phyloP scores from a whole-genome alignment of 305 asterid genomes.

The Solanum hybrid region DNA sequence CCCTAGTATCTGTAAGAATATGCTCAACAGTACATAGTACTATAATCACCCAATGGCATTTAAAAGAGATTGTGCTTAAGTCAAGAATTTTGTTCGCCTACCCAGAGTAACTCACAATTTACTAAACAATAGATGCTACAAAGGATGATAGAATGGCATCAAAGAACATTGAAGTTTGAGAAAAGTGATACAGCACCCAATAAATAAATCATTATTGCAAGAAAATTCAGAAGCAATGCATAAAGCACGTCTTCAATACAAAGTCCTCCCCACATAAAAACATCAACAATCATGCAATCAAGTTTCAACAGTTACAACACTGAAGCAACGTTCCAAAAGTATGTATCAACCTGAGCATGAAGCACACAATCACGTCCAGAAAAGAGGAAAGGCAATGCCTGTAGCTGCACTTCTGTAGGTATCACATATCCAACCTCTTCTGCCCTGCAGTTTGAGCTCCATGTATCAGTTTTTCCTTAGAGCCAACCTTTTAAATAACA shows the following conservation, averaged over 20 bases:
- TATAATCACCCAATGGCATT: neutral
- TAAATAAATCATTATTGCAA: neutral
- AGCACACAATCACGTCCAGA: conserved; percentile 78
- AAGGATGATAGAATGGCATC: neutral
- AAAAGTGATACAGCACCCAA: neutral
- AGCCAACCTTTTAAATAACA: neutral
- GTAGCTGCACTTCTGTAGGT: conserved; percentile 69
- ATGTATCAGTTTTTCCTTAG: neutral
- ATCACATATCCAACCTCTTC: conserved; percentile 66
- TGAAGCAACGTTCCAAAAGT: neutral
- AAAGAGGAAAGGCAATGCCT: conserved; percentile 65
- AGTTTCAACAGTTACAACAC: neutral
- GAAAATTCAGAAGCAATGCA: neutral
- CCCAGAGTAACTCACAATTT: neutral
- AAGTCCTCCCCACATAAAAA: neutral
- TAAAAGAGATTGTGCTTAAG: neutral
- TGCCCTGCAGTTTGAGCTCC: conserved; percentile 43
- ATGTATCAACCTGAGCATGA: conserved; percentile 76
- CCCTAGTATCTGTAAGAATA: neutral
- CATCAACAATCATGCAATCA: neutral
- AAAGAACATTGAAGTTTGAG: neutral
- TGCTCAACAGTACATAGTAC: neutral
- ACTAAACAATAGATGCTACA: neutral
- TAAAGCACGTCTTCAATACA: neutral
- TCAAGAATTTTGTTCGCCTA: neutral